Evolutionary conservation across 176 grass and related monocot genomes (phyloP).

Genomic region (Zea mays): Zm-B73-REFERENCE-NAM-5.0 NC_050104.1:30869501-30870000

Average conservation of each 20-base stretch:
- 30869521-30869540: slow-evolving; percentile 58
- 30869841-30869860: no score
- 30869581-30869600: slow-evolving; percentile 44
- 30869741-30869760: slow-evolving; percentile 48
- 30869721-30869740: slow-evolving; percentile 49
- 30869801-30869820: no score
- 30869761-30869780: no score
- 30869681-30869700: slow-evolving; percentile 69
- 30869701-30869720: slow-evolving; percentile 58
- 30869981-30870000: no score
- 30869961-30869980: no score
- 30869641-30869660: slow-evolving; percentile 33
- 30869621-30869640: slow-evolving; percentile 36
- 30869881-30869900: no score
- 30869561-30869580: slow-evolving; percentile 12
- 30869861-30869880: no score
- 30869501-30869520: slow-evolving; percentile 72
- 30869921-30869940: no score
- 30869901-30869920: no score
- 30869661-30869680: slow-evolving; percentile 72
- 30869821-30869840: no score
- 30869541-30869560: slow-evolving; percentile 51
- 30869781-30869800: no score
- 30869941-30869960: no score
- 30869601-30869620: slow-evolving; percentile 60